phyloP scores from a whole-genome alignment of 306 rosid genomes.

The Prunus mira region DNA sequence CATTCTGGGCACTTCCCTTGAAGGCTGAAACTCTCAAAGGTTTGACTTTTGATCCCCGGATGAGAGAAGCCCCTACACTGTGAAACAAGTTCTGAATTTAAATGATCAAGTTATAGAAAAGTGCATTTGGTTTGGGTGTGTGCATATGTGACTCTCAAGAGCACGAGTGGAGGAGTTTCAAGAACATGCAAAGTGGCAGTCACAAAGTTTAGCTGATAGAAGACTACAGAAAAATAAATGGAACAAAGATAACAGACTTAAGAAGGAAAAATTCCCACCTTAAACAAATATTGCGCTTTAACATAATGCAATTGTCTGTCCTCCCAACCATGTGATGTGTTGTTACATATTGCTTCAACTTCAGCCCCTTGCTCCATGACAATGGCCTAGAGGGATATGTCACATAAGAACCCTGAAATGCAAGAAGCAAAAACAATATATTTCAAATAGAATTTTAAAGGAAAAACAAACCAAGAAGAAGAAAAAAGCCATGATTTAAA shows the following conservation, averaged over 20 bases:
- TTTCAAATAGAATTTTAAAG: not conserved
- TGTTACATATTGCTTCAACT: slow-evolving; percentile 52
- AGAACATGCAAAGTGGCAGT: not conserved
- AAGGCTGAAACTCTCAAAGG: slow-evolving; percentile 64
- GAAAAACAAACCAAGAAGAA: not conserved
- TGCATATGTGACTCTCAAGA: not conserved
- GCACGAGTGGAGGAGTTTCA: slow-evolving; percentile 10
- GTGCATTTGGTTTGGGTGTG: not conserved
- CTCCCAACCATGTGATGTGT: slow-evolving; percentile 47
- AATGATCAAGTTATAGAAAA: slow-evolving; percentile 21
- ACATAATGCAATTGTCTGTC: slow-evolving; percentile 37
- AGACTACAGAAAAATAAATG: not conserved
- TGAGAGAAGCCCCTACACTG: slow-evolving; percentile 78
- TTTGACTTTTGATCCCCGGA: slow-evolving; percentile 47
- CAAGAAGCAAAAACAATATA: slow-evolving; percentile 12
- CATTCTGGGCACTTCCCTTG: slow-evolving; percentile 66
- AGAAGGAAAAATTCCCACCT: slow-evolving; percentile 46
- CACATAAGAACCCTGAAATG: slow-evolving; percentile 57
- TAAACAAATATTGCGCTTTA: slow-evolving; percentile 42
- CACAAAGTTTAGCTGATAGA: not conserved
- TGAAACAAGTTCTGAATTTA: slow-evolving; percentile 52
- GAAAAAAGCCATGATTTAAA: not conserved
- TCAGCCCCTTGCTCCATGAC: slow-evolving; percentile 51
- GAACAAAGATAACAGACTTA: not conserved
- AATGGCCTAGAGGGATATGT: slow-evolving; percentile 40